Evolutionary conservation across 371 early-diverging fungal genomes (phyloP), one percentile per base, ranked within the genome.

Genomic region (Mucor ambiguus): DNA sequence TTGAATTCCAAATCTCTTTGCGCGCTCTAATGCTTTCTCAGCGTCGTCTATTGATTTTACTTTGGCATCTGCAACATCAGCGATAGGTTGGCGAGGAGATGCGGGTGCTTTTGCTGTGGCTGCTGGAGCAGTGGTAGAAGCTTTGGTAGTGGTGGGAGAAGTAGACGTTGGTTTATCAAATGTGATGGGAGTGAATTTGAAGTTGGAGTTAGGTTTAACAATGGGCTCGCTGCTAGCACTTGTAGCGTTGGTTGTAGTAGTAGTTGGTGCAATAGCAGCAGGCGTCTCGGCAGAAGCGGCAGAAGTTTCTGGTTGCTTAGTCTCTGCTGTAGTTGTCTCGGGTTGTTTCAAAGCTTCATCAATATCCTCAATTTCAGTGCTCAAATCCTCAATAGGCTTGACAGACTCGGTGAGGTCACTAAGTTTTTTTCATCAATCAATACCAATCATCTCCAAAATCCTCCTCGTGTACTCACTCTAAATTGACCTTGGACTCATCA

Each of bases 1-100:
- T 48, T 73, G 75, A 16, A 84, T 79, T 29, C 85, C 85, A 67
- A 88, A 88, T 48, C 87, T 79, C 54, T 84, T 86, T 43, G 87
- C 86, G 32, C 88, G 74, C 55, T 86, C 86, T 18, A 83, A 41
- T 37, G 73, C 74, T 52, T 67, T 75, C 55, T 84, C 76, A 16
- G 74, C 70, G 24, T 84, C 80, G 22, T 64, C 46, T 28, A 64
- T 69, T 44, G 56, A 58, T 54, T 35, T 65, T 61, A 55, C 66
- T 56, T 57, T 63, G 2, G 58, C 33, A 37, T 33, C 38, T 24
- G 38, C 38, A 20, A 24, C 33, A 14, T 7, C 58, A 37, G 58
- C 16, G 41, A 68, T 35, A 24, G 71, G 43, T 35, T 58, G 49
- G 48, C 67, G n/a, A 46, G 65, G 8, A 38, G 74, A 30, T n/a